These are phyloP conservation scores for Quillaja saponaria DNA, from an alignment of 306 rosid genomes.

Conservation along the genomic window DNA sequence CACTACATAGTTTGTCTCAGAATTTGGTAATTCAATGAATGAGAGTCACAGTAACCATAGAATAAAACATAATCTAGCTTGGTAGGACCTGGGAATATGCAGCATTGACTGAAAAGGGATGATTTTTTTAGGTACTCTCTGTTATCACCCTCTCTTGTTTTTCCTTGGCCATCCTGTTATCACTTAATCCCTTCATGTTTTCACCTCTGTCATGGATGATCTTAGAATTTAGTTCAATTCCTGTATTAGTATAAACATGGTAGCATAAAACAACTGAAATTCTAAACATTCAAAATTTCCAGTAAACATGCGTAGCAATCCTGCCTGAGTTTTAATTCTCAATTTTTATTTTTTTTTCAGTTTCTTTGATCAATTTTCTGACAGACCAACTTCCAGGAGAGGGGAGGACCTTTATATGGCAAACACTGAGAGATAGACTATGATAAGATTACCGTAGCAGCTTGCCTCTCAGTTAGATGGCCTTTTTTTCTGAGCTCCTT, in stretches of 20 bases:
- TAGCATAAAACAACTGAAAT: not conserved
- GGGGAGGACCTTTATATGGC: too few relatives aligned
- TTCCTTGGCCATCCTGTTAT: not conserved
- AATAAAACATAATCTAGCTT: not conserved
- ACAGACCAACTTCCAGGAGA: not conserved
- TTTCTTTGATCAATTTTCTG: conserved; percentile 1
- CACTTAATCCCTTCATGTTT: conserved; percentile 1
- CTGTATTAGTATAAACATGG: conserved; percentile 15
- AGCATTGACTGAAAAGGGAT: not conserved
- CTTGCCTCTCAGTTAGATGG: conserved; percentile 59
- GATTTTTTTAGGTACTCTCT: not conserved
- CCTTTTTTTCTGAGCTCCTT: conserved; percentile 51
- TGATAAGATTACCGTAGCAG: conserved; percentile 55
- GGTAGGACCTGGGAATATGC: not conserved
- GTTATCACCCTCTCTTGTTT: not conserved
- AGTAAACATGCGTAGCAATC: not conserved
- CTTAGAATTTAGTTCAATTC: not conserved
- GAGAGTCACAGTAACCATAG: not conserved
- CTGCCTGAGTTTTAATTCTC: not conserved
- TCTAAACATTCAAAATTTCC: not conserved
- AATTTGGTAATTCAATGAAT: too few relatives aligned
- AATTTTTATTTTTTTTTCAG: too few relatives aligned
- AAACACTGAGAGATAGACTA: not conserved
- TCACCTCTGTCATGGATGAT: not conserved
- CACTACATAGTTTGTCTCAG: not conserved